Evolutionary conservation across 352 stramenopile species (phyloP).

Genomic region (Phytophthora pinifolia): DNA sequence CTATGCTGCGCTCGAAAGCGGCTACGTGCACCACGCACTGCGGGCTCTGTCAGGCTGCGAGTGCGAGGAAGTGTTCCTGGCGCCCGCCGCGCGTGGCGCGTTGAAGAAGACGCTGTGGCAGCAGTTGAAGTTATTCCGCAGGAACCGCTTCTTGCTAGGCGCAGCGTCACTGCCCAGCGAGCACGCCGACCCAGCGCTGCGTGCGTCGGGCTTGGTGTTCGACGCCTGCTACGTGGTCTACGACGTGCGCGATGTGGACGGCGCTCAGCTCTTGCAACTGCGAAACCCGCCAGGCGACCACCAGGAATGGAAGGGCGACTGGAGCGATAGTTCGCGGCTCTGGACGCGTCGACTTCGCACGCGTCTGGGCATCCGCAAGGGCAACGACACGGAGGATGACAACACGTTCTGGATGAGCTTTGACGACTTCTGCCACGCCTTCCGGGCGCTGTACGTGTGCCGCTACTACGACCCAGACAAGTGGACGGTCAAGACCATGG

Average conservation of each 20-base stretch:
- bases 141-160: constrained; percentile 91
- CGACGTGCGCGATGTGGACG: constrained; percentile 85
- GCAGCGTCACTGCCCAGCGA: constrained; percentile 85
- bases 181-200: constrained; percentile 85
- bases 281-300: constrained; percentile 93
- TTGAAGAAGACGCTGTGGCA: constrained; percentile 92
- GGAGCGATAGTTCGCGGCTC: constrained; percentile 89
- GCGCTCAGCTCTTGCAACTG: constrained; percentile 86
- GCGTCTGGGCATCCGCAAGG: constrained; percentile 57
- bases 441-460: constrained; percentile 92
- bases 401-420: constrained; percentile 97
- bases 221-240: constrained; percentile 92
- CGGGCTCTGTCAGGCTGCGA: constrained; percentile 85
- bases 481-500: constrained; percentile 52
- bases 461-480: constrained; percentile 91
- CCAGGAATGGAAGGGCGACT: constrained; percentile 92
- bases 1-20: constrained; percentile 82
- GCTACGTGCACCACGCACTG: constrained; percentile 92
- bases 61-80: constrained; percentile 89
- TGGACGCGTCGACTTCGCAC: constrained; percentile 91
- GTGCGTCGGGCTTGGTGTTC: constrained; percentile 91
- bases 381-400: constrained; percentile 79
- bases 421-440: constrained; percentile 92
- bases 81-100: constrained; percentile 74
- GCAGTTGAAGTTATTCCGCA: constrained; percentile 79